Conservation (phyloP, 768 basidiomycete species). For the Leccinum ochraceum region DNA sequence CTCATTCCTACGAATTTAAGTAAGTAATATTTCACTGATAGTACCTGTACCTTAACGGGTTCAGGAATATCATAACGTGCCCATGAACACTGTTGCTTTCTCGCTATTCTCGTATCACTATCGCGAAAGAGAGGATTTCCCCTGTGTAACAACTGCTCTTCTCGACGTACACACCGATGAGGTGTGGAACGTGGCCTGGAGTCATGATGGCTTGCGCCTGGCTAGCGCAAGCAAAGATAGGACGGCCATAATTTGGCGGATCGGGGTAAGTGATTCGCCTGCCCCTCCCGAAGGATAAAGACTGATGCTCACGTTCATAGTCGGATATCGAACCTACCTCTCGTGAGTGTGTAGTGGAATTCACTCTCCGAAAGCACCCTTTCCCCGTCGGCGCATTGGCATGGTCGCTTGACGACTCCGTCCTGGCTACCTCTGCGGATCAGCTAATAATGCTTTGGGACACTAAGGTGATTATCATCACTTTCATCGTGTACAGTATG, state of each 20-base stretch:
- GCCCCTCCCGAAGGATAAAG: slow-evolving; percentile 4
- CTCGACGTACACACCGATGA: slow-evolving; percentile 88
- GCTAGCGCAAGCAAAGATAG: slow-evolving; percentile 90
- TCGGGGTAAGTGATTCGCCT: slow-evolving; percentile 59
- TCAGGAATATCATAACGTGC: slow-evolving; percentile 71
- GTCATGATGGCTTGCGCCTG: slow-evolving; percentile 74
- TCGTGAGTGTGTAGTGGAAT: slow-evolving; percentile 60
- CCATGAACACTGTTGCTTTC: slow-evolving; percentile 54
- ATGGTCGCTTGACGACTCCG: slow-evolving; percentile 89
- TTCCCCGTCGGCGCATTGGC: slow-evolving; percentile 80
- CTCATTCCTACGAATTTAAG: too few relatives aligned
- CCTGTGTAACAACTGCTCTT: slow-evolving; percentile 80
- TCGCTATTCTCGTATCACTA: slow-evolving; percentile 89
- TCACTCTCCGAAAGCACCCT: slow-evolving; percentile 71
- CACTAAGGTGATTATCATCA: slow-evolving; percentile 58
- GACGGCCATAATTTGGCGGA: slow-evolving; percentile 85
- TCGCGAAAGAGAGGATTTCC: slow-evolving; percentile 82
- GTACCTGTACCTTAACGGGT: too few relatives aligned
- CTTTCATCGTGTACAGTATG: neutral
- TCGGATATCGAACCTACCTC: slow-evolving; percentile 48
- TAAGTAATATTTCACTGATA: too few relatives aligned
- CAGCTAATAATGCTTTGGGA: slow-evolving; percentile 88
- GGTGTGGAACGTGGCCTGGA: slow-evolving; percentile 53
- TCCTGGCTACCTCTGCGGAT: slow-evolving; percentile 84
- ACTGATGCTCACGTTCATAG: slow-evolving; percentile 29